Conservation (phyloP, 306 rosid genomes). For the Quercus variabilis region DNA sequence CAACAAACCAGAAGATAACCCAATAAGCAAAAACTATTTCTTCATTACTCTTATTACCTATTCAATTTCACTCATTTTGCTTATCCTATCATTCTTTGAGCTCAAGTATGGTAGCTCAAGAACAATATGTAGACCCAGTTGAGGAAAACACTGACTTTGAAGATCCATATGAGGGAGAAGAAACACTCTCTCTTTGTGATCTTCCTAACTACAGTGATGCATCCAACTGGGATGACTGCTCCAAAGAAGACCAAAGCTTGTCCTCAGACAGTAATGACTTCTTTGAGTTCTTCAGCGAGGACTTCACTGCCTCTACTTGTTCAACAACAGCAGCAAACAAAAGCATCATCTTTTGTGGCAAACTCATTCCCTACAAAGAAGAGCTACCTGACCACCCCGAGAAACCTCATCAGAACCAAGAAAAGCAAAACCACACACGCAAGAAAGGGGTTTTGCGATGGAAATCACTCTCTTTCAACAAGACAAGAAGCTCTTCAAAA, state of each 20-base stretch:
- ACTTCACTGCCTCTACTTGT: constrained; percentile 37
- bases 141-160: constrained; percentile 26
- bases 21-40: not conserved
- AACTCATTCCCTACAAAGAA: constrained; percentile 57
- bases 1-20: not conserved
- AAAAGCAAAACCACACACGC: not conserved
- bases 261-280: constrained; percentile 36
- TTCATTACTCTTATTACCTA: not conserved
- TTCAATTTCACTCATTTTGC: not conserved
- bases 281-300: constrained; percentile 74
- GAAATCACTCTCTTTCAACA: constrained; percentile 14
- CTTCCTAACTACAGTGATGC: constrained; percentile 57
- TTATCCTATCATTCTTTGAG: not conserved
- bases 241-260: constrained; percentile 28
- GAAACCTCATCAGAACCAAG: not conserved
- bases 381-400: constrained; percentile 15
- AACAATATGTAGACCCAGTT: not conserved
- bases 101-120: constrained; percentile 33
- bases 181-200: constrained; percentile 65
- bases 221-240: constrained; percentile 36
- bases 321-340: constrained; percentile 14
- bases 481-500: not conserved
- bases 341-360: constrained; percentile 77
- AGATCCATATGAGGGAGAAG: constrained; percentile 53
- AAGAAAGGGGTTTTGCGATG: constrained; percentile 12